Percentiles rank a stretch among this genome's conserved stretches.
Evolutionary conservation across 1,284 basidiomycete species (phyloP).

Genomic region (Cutaneotrichosporon mucoides): DNA sequence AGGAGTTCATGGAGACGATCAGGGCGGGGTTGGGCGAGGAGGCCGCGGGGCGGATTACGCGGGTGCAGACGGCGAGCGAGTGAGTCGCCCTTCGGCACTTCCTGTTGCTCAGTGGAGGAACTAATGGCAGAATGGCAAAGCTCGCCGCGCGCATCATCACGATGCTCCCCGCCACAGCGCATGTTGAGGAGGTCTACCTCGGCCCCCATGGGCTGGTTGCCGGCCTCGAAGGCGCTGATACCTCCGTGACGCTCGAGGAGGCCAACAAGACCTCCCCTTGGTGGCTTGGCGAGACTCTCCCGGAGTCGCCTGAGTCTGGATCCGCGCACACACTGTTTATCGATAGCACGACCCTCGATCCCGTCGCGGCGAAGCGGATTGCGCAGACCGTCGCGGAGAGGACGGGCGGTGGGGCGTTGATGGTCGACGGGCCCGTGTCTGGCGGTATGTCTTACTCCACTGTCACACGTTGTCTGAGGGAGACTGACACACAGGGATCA

Average conservation of each 20-base stretch:
- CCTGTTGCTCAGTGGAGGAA: background rate
- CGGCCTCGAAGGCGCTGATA: slow-evolving; percentile 51
- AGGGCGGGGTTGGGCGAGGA: background rate
- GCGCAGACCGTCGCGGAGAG: slow-evolving; percentile 27
- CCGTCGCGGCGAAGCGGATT: slow-evolving; percentile 32
- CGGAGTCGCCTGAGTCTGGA: no score
- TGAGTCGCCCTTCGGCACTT: slow-evolving; percentile 1
- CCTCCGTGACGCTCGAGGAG: slow-evolving; percentile 39
- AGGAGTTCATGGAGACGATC: slow-evolving; percentile 24
- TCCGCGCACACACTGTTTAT: slow-evolving; percentile 38
- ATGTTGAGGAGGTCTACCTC: slow-evolving; percentile 50
- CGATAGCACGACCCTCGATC: slow-evolving; percentile 45
- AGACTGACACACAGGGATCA: slow-evolving; percentile 22
- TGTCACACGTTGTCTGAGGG: background rate
- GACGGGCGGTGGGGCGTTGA: slow-evolving; percentile 25
- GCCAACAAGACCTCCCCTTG: background rate
- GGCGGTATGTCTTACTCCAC: slow-evolving; percentile 31
- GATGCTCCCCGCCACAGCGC: slow-evolving; percentile 52
- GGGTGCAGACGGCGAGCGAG: slow-evolving; percentile 1
- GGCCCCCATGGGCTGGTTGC: slow-evolving; percentile 25
- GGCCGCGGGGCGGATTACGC: slow-evolving; percentile 11
- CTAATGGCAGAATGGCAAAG: background rate
- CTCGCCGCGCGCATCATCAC: slow-evolving; percentile 50
- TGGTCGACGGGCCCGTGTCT: slow-evolving; percentile 45
- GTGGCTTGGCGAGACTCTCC: background rate